Evolutionary conservation across 768 basidiomycete species (phyloP), one percentile per base, ranked within the genome.

Genomic region (Leucogyrophana mollusca): DNA sequence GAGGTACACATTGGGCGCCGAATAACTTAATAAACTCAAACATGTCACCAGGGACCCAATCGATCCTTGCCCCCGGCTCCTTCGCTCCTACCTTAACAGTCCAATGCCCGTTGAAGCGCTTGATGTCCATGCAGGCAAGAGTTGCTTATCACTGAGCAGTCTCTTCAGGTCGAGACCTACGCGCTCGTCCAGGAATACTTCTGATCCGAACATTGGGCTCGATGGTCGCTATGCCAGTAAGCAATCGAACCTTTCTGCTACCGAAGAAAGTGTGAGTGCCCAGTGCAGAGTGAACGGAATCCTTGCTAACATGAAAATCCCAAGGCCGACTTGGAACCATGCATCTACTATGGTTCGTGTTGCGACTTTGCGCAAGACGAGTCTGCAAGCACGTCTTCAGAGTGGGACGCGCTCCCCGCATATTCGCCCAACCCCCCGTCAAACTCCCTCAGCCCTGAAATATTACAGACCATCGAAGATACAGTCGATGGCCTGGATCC

Each of bases 401-500:
- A 51, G 46, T 56, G 55, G 34, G 71, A 70, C 7, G 53, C 60
- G 0, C 75, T 69, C n/a, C 77, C 79, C 34, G 52, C 67, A 14
- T 80, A 80, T 56, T 62, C 60, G n/a, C n/a, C n/a, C n/a, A 2
- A 49, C 49, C 38, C 60, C 21, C 33, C 39, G 32, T n/a, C 61
- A 4, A 24, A 35, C 41, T 56, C 43, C 51, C 50, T 50, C 8
- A 37, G 30, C 40, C 46, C 69, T 2, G 74, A 74, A 42, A 69
- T 80, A n/a, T 58, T 78, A 37, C 60, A 66, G 21, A 77, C 78
- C 6, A 77, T 91, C 46, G 79, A 83, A 43, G 53, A 59, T 3
- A 69, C 69, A 34, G 54, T 92, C 40, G 74, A 84, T 54, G 59
- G 70, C 42, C 65, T 85, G 11, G 71, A 73, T 43, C 51, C 70